Percentiles rank a stretch among this genome's conserved stretches.
Conservation (phyloP, 192 early-diverging fungal genomes). For the Mortierella antarctica region DNA sequence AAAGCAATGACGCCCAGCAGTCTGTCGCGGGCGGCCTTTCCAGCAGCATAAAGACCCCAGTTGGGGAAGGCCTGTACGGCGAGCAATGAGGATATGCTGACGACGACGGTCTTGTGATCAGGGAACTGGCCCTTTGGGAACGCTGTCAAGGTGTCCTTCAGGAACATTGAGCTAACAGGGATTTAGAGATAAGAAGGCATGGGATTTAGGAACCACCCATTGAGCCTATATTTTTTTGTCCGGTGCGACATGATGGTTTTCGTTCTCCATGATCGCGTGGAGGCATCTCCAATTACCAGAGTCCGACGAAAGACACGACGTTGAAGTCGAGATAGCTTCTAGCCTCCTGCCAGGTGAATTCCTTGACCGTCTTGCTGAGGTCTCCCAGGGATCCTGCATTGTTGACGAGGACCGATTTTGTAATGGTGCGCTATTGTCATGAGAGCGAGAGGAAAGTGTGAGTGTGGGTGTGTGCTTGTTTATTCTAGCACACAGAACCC, state of each 20-base stretch:
- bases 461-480: not conserved
- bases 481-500: not conserved
- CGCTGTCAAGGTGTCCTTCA: conserved; percentile 49
- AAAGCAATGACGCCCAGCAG: conserved; percentile 74
- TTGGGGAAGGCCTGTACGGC: conserved; percentile 80
- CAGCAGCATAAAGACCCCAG: conserved; percentile 84
- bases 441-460: not conserved
- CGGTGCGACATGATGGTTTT: not conserved
- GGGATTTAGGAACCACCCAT: not conserved
- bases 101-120: conserved; percentile 57
- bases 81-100: conserved; percentile 85
- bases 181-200: not conserved
- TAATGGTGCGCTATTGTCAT: conserved; percentile 13
- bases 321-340: conserved; percentile 66
- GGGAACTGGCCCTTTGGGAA: conserved; percentile 44
- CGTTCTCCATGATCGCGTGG: not conserved
- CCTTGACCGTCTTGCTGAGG: conserved; percentile 66
- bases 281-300: conserved; percentile 46
- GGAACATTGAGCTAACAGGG: conserved; percentile 52
- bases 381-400: conserved; percentile 82
- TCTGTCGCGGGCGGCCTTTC: conserved; percentile 88
- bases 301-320: conserved; percentile 64
- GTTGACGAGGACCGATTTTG: conserved; percentile 70
- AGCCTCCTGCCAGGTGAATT: conserved; percentile 62
- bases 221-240: not conserved